Evolutionary conservation across 1,139 yeast species (phyloP).

Genomic region (Hanseniaspora gamundiae): DNA sequence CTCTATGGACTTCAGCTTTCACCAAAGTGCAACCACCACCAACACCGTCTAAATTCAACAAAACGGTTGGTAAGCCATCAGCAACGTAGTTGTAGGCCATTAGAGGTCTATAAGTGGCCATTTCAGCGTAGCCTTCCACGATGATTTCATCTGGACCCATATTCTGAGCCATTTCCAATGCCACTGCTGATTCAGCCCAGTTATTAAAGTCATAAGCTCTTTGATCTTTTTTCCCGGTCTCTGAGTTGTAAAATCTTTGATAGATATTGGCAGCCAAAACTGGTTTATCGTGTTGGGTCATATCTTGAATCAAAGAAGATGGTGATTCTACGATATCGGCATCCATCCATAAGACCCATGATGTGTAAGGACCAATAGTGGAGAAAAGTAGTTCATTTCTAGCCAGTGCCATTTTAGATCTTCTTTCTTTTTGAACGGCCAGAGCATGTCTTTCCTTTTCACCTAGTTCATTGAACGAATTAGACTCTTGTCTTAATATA

Average conservation of each 20-base stretch:
- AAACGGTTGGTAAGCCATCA: slow-evolving; percentile 44
- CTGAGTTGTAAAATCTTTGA: slow-evolving; percentile 61
- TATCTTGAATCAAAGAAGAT: slow-evolving; percentile 65
- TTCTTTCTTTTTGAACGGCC: slow-evolving; percentile 76
- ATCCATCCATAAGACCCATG: slow-evolving; percentile 95
- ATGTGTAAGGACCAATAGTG: slow-evolving; percentile 76
- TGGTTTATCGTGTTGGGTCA: slow-evolving; percentile 78
- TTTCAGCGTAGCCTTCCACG: slow-evolving; percentile 83
- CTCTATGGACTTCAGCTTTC: slow-evolving; percentile 94
- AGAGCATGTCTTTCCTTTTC: slow-evolving; percentile 76
- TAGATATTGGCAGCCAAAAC: slow-evolving; percentile 86
- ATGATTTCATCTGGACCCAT: slow-evolving; percentile 82
- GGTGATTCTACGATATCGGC: slow-evolving; percentile 90
- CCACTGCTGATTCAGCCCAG: slow-evolving; percentile 90
- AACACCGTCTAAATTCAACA: slow-evolving; percentile 86
- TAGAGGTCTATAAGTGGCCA: slow-evolving; percentile 89
- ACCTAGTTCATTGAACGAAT: slow-evolving; percentile 49
- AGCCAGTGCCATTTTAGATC: slow-evolving; percentile 86
- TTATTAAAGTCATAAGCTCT: slow-evolving; percentile 93
- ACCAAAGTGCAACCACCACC: slow-evolving; percentile 95
- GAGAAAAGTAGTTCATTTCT: slow-evolving; percentile 84
- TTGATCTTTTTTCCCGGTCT: slow-evolving; percentile 42
- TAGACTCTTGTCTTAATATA: slow-evolving; percentile 81
- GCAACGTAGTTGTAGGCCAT: slow-evolving; percentile 82
- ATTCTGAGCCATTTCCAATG: slow-evolving; percentile 55